Conservation (phyloP, 2,329 filamentous ascomycete species). For the Verticillium nubilum region DNA sequence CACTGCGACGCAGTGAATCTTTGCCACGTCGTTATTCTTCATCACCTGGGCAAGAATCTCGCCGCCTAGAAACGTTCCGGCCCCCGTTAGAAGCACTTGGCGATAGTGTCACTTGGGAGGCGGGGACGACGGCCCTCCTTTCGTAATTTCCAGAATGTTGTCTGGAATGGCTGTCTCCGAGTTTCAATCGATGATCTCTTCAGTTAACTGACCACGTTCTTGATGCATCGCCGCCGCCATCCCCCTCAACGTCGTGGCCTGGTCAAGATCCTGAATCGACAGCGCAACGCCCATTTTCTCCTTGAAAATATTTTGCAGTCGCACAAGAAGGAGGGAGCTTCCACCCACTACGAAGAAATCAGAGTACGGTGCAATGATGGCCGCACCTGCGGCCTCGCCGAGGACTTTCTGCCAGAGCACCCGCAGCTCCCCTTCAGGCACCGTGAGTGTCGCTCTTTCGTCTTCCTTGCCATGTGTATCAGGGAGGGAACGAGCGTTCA, state of each 20-base stretch:
- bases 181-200: slow-evolving; percentile 29
- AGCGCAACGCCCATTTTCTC: slow-evolving; percentile 19
- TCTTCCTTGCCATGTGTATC: neutral
- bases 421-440: slow-evolving; percentile 4
- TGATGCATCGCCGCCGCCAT: slow-evolving; percentile 25
- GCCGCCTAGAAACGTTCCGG: slow-evolving; percentile 12
- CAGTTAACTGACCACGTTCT: neutral
- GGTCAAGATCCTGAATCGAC: slow-evolving; percentile 25
- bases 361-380: slow-evolving; percentile 8
- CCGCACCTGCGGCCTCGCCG: neutral
- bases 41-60: slow-evolving; percentile 9
- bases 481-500: slow-evolving; percentile 18
- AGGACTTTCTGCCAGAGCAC: slow-evolving; percentile 15
- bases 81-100: slow-evolving; percentile 10
- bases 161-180: slow-evolving; percentile 22
- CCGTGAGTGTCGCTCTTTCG: slow-evolving; percentile 1
- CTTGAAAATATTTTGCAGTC: slow-evolving; percentile 24
- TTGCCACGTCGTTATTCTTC: slow-evolving; percentile 2
- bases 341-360: slow-evolving; percentile 32
- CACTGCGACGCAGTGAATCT: slow-evolving; percentile 11
- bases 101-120: slow-evolving; percentile 1
- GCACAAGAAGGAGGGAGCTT: slow-evolving; percentile 27
- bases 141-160: neutral
- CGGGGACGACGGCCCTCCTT: neutral
- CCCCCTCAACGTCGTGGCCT: slow-evolving; percentile 23